These are phyloP conservation scores for Stephania yunnanensis DNA, from an alignment of 164 flowering plant genomes.

Conservation along the genomic window DNA sequence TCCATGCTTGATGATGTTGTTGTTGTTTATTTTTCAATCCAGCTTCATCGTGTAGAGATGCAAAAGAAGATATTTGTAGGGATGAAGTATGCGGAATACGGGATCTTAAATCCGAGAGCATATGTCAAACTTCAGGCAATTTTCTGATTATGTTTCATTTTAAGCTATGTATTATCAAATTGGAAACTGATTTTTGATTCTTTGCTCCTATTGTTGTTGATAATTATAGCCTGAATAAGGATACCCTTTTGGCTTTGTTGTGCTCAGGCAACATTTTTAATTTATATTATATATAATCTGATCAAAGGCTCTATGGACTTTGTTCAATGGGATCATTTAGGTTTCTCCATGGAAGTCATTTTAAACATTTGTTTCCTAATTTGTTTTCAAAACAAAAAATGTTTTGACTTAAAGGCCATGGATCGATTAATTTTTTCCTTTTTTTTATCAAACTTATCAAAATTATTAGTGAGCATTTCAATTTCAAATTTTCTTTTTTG, in stretches of 20 bases:
- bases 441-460: not conserved
- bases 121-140: conserved; percentile 47
- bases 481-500: not conserved
- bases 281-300: not conserved
- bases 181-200: not conserved
- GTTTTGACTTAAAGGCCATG: too few species aligned
- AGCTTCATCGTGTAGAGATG: conserved; percentile 53
- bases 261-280: not conserved
- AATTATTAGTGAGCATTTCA: not conserved
- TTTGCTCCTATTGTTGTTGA: not conserved
- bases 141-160: not conserved
- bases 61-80: conserved; percentile 23
- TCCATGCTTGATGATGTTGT: conserved; percentile 17
- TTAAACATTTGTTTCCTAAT: too few species aligned
- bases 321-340: too few species aligned
- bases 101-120: conserved; percentile 30
- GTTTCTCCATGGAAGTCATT: too few species aligned
- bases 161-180: not conserved
- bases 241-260: not conserved
- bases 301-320: not conserved
- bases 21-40: conserved; percentile 20
- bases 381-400: too few species aligned
- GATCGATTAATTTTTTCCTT: not conserved
- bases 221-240: not conserved
- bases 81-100: conserved; percentile 29